Evolutionary conservation across 2,329 filamentous ascomycete genomes (phyloP).

Genomic region (Beauveria australis): DNA sequence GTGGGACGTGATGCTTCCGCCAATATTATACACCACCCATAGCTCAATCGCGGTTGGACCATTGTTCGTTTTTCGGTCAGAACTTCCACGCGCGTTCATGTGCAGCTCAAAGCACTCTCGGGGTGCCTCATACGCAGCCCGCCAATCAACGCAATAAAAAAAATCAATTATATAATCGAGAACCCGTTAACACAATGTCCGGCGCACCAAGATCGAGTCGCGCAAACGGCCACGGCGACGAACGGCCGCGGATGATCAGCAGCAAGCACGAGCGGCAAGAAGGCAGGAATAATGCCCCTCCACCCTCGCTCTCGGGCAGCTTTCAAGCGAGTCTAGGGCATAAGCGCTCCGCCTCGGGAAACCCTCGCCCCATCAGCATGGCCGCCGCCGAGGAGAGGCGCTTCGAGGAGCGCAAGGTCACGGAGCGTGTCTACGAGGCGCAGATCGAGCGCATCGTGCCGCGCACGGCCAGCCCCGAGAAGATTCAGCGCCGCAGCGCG

Average conservation of each 20-base stretch:
- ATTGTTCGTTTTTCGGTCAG: neutral
- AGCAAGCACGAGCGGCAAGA: constrained; percentile 27
- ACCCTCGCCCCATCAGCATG: constrained; percentile 42
- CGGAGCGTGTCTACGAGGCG: constrained; percentile 48
- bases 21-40: constrained; percentile 1
- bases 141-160: neutral
- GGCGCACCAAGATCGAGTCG: constrained; percentile 34
- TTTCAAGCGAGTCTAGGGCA: constrained; percentile 37
- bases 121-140: constrained; percentile 1
- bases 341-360: constrained; percentile 50
- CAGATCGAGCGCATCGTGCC: constrained; percentile 55
- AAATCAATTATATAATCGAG: neutral
- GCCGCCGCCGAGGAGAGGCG: constrained; percentile 32
- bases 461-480: constrained; percentile 51
- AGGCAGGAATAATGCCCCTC: constrained; percentile 13
- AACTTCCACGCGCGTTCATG: constrained; percentile 1
- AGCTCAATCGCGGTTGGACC: neutral
- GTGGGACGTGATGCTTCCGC: constrained; percentile 6
- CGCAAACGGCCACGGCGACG: constrained; percentile 30
- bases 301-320: constrained; percentile 26
- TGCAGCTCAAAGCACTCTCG: neutral
- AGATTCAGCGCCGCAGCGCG: constrained; percentile 36
- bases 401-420: constrained; percentile 45
- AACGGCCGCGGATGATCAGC: constrained; percentile 28
- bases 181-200: constrained; percentile 25